phyloP scores from a whole-genome alignment of 352 stramenopile species.

The Pythium myriotylum region DNA sequence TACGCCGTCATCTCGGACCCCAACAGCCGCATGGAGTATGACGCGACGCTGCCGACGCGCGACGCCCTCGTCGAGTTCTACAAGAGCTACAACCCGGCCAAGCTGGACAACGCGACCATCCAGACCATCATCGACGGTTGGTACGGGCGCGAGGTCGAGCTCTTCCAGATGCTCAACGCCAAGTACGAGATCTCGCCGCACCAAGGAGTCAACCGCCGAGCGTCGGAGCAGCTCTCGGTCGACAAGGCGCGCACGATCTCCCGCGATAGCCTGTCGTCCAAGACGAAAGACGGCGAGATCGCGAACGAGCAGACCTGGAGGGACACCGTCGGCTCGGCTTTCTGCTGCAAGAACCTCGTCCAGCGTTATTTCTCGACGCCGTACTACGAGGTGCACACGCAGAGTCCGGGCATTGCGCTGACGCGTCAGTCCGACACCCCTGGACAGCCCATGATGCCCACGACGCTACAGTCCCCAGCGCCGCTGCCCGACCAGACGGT shows the following conservation, averaged over 20 bases:
- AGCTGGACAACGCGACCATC: slow-evolving; percentile 85
- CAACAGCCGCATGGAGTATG: slow-evolving; percentile 78
- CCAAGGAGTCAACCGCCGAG: slow-evolving; percentile 66
- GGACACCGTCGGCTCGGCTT: slow-evolving; percentile 53
- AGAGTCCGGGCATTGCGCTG: slow-evolving; percentile 64
- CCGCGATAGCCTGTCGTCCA: slow-evolving; percentile 57
- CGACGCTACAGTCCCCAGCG: slow-evolving; percentile 60
- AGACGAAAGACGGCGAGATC: slow-evolving; percentile 55
- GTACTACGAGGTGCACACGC: slow-evolving; percentile 84
- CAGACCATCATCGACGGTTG: slow-evolving; percentile 87
- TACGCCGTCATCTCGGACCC: slow-evolving; percentile 81
- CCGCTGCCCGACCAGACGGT: slow-evolving; percentile 33
- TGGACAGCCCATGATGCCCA: slow-evolving; percentile 50
- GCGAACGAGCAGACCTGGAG: slow-evolving; percentile 58
- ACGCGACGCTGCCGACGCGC: slow-evolving; percentile 72
- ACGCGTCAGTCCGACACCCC: slow-evolving; percentile 65
- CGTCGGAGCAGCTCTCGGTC: slow-evolving; percentile 43
- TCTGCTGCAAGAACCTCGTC: slow-evolving; percentile 72
- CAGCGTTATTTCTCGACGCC: slow-evolving; percentile 58
- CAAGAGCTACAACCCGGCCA: slow-evolving; percentile 80
- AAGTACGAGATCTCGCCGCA: slow-evolving; percentile 87
- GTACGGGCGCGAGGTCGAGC: slow-evolving; percentile 81
- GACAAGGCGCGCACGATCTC: slow-evolving; percentile 63
- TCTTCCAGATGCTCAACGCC: slow-evolving; percentile 86
- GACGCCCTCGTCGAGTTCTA: slow-evolving; percentile 86